Conservation (phyloP, 164 flowering plant genomes). For the Kalanchoe fedtschenkoi region DNA sequence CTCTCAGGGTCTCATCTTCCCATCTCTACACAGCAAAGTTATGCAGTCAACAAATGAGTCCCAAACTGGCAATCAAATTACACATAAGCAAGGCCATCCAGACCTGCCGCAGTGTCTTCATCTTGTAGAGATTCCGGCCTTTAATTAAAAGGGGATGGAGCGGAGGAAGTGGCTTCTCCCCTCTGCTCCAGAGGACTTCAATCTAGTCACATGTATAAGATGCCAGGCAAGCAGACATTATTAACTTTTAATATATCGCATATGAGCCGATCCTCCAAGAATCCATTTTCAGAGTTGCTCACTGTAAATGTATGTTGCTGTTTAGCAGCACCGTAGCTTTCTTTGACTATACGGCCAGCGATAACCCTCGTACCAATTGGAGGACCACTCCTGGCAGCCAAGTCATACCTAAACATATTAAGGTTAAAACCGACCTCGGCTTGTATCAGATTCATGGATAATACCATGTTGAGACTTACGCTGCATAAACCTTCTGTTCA, state of each 20-base stretch:
- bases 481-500: constrained; percentile 76
- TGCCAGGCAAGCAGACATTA: background rate
- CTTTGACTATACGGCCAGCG: constrained; percentile 85
- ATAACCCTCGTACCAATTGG: constrained; percentile 59
- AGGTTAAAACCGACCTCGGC: background rate
- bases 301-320: constrained; percentile 95
- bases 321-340: constrained; percentile 87
- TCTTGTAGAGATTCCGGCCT: constrained; percentile 77
- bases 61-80: too few species aligned
- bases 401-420: constrained; percentile 42
- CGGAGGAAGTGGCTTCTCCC: constrained; percentile 57
- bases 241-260: background rate
- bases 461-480: constrained; percentile 30
- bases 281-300: constrained; percentile 10
- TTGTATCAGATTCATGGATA: background rate
- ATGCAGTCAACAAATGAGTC: constrained; percentile 2
- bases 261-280: background rate
- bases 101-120: constrained; percentile 74
- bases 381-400: constrained; percentile 65
- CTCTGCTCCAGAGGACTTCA: constrained; percentile 88
- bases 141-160: constrained; percentile 74
- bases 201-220: constrained; percentile 28
- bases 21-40: constrained; percentile 31
- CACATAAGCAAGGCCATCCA: background rate
- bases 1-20: constrained; percentile 65